A percentile compares a stretch with the other conserved stretches of the same genome.
Conservation (phyloP, 2,329 filamentous ascomycete genomes). For the Talaromyces pinophilus region DNA sequence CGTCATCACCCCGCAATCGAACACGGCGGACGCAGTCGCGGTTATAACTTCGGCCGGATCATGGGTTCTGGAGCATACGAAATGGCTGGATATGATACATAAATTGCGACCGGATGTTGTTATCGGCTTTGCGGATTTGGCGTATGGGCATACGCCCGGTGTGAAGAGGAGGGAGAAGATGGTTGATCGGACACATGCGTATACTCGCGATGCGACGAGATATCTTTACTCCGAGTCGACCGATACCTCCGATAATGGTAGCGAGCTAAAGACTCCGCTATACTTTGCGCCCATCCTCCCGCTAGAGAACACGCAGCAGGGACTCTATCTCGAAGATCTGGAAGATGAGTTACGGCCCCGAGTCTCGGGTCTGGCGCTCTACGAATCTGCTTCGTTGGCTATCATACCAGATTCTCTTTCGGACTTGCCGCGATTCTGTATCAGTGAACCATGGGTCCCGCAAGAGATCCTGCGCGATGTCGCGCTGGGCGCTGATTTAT, state of each 20-base stretch:
- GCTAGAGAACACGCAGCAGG: constrained; percentile 72
- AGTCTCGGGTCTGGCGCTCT: constrained; percentile 73
- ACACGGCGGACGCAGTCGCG: constrained; percentile 69
- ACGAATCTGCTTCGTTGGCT: constrained; percentile 69
- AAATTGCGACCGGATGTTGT: constrained; percentile 77
- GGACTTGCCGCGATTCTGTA: constrained; percentile 70
- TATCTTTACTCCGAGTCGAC: constrained; percentile 38
- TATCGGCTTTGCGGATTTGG: constrained; percentile 73
- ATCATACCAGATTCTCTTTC: constrained; percentile 65
- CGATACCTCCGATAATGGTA: constrained; percentile 27
- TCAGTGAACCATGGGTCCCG: constrained; percentile 69
- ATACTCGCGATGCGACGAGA: constrained; percentile 69
- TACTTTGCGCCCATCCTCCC: constrained; percentile 70
- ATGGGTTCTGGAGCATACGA: constrained; percentile 64
- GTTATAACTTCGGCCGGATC: constrained; percentile 89
- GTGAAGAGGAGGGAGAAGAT: constrained; percentile 78
- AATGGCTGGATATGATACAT: constrained; percentile 67
- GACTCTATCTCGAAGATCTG: constrained; percentile 75
- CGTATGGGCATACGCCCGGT: constrained; percentile 61
- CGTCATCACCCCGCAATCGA: constrained; percentile 67
- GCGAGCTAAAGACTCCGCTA: constrained; percentile 45
- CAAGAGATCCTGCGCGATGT: constrained; percentile 77
- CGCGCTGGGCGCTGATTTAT: constrained; percentile 74
- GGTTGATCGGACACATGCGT: constrained; percentile 80
- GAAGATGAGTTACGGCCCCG: constrained; percentile 60